Base-by-base conservation (phyloP, 2,329 filamentous ascomycete species). In the Clarireedia hainanense region DNA sequence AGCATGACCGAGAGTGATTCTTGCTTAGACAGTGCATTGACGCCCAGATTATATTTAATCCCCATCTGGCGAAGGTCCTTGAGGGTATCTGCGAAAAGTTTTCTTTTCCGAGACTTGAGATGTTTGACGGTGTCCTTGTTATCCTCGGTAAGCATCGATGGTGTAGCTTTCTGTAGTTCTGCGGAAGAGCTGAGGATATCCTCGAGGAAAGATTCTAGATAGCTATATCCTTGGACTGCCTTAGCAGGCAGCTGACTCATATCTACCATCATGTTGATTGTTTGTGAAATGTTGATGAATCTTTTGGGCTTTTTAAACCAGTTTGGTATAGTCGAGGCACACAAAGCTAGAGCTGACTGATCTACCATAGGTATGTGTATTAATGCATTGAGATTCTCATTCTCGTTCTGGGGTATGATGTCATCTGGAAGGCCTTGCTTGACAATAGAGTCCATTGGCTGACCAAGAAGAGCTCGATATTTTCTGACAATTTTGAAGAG, bases 401-500 rank as follows among this genome's bases (percentile, higher is more conserved):
- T 39, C 5, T 55, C 24, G 9, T 24, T 20, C 7, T 62, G 57
- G 1, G 26, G 14, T 6, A 43, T 27, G 4, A 40, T 47, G 26
- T 69, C 56, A 64, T 84, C 80, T 0, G 81, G 80, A 37, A 87
- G 70, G 1, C 81, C 83, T 61, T 78, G 75, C 14, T 77, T 75
- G 42, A 85, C 75, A 26, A 95, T 75, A 0, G 75, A 70, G 55
- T 84, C 84, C 65, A 92, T 85, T 5, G 91, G 83, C 68, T 91
- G 87, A 20, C 84, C 84, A 17, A 99, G 78, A 10, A 95, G 72
- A 17, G 79, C 79, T 43, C 94, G 84, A 72, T 96, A 99, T 72
- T 96, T 97, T 55, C 89, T 81, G 46, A 99, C 88, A 37, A 96
- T 77, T 64, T 89, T 89, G 74, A 96, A 96, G 2, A 99, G 80